Base-by-base conservation (phyloP, 2,329 filamentous ascomycete genomes). In the Hypoxylon sp. region DNA sequence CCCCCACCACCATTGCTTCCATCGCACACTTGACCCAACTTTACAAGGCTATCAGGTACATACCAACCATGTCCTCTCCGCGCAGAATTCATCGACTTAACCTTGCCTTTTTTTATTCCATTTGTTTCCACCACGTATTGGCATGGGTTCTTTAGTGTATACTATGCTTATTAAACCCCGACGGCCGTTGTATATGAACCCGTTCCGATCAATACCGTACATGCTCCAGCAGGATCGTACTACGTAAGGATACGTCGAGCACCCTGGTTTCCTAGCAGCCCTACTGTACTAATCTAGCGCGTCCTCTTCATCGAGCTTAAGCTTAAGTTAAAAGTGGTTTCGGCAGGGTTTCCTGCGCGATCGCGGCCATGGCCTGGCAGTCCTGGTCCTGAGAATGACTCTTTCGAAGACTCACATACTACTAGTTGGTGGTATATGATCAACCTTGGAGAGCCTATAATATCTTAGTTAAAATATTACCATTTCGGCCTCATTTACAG, bases 241-340 rank as follows among this genome's bases (percentile, higher is more conserved):
- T 11, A 49, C 34, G 7, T 46, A 48, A 25, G 19, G 32, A 25
- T 36, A 50, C 28, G 19, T n/a, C 14, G 2, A 45, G 21, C 17
- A 60, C 5, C 38, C 50, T 11, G 34, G 32, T 32, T 43, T 34
- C 25, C 23, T 51, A 19, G 28, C 28, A 30, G 28, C 28, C 28
- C 28, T 30, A 30, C 28, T 30, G 9, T 30, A 30, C 28, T 30
- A 30, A 30, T 30, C 28, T 30, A 30, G 50, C 38, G 59, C 60
- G 28, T 19, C 51, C 36, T 14, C 45, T 60, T 46, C 32, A 43
- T 57, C 50, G 48, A 55, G 32, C 50, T 65, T 51, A 55, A 51
- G 28, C 28, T 30, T 30, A 30, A 60, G 23, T 55, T 60, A 36
- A 36, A 56, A 23, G 55, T 55, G 41, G 17, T 36, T 58, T 13